Percentiles rank a stretch among this genome's conserved stretches.
phyloP scores from a whole-genome alignment of 306 rosid genomes.

The Styphnolobium japonicum region DNA sequence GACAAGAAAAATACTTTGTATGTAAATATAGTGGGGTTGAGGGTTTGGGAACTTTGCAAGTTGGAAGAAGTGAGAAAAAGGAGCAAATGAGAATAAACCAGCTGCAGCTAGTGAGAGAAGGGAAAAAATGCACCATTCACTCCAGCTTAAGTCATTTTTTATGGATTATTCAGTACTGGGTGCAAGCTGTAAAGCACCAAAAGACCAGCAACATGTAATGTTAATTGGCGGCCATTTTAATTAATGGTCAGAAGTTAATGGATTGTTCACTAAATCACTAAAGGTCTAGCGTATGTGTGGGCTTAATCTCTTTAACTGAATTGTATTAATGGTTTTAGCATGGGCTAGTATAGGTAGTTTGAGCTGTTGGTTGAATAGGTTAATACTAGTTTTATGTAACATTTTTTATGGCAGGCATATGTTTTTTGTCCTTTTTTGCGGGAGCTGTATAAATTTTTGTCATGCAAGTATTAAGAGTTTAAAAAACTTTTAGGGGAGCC shows the following conservation, averaged over 20 bases:
- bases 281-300: not conserved
- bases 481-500: not conserved
- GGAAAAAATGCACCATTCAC: not conserved
- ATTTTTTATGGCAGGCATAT: not conserved
- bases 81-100: not conserved
- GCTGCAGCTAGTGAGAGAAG: not conserved
- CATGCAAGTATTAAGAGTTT: not conserved
- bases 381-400: too few species aligned
- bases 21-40: too few species aligned
- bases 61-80: too few species aligned
- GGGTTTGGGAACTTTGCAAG: too few species aligned
- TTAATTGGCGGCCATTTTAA: not conserved
- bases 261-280: not conserved
- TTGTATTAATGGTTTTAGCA: not conserved
- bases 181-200: not conserved
- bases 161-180: not conserved
- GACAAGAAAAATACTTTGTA: too few species aligned
- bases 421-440: not conserved
- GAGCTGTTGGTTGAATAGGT: too few species aligned
- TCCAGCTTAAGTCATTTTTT: not conserved
- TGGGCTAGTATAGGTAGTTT: not conserved
- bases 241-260: not conserved
- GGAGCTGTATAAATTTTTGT: not conserved
- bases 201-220: not conserved
- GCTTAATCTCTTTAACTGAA: not conserved